Base-by-base conservation (phyloP, 306 rosid species). In the Dryas octopetala region DNA sequence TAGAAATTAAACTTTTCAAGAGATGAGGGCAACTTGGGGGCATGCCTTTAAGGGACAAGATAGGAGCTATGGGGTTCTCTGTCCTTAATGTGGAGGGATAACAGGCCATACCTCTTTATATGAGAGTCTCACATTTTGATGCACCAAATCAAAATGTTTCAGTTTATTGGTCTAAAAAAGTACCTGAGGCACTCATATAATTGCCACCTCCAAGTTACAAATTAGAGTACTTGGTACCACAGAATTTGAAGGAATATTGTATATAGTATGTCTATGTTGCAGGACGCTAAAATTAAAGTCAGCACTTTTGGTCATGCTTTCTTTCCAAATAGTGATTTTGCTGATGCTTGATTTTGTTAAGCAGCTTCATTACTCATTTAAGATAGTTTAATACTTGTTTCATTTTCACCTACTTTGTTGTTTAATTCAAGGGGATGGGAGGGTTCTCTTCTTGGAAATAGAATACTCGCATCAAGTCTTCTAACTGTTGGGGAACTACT, bases 41-140 rank as follows among this genome's bases (percentile, higher is more conserved):
- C 54, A 32, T 50, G 53, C 49, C 38, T 71, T 66, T 66, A 49
- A 78, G 71, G 82, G 78, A 77, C 75, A 57, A 43, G 50, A 74
- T 55, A 71, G 76, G 70, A 58, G 76, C 68, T 13, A 48, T 53
- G 78, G 80, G 76, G 50, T 55, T 73, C 78, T 4, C 45, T 59
- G 69, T 62, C 62, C 67, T 68, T 47, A 11, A 47, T 76, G 75
- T 45, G 72, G 76, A 85, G 54, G 32, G 49, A 57, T 23, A 57
- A 62, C 15, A 23, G 63, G 48, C 63, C 77, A 66, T 59, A 32
- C 38, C 38, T 1, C 38, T 32, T 32, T 32, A 32, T 32, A 32
- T 32, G 38, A 1, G 38, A 32, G 38, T 32, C 38, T 32, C 38
- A 32, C 38, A 32, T 32, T 32, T 32, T 80, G 83, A 73, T 62